phyloP scores from a whole-genome alignment of 116 monocot genomes.

The Papilionanthe hybrid region DNA sequence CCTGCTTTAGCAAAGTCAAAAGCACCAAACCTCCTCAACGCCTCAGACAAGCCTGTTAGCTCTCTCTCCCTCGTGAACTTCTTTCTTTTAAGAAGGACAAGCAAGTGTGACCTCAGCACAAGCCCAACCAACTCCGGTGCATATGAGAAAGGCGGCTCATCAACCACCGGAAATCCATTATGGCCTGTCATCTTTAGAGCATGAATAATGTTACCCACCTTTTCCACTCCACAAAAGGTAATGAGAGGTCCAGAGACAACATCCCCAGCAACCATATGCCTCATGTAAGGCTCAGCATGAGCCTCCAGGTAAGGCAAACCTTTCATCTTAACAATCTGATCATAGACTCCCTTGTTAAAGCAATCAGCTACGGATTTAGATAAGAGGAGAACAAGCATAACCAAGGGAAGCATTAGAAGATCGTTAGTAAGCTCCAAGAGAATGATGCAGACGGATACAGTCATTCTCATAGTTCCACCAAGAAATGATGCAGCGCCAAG shows the following conservation, averaged over 20 bases:
- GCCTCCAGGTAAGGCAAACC: conserved; percentile 94
- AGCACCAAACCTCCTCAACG: conserved; percentile 46
- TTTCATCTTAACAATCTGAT: conserved; percentile 95
- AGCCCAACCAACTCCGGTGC: conserved; percentile 76
- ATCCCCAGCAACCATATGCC: conserved; percentile 74
- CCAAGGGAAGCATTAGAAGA: conserved; percentile 85
- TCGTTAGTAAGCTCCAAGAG: conserved; percentile 98
- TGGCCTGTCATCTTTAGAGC: conserved; percentile 74
- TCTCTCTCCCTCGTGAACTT: conserved; percentile 62
- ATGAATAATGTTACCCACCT: conserved; percentile 64
- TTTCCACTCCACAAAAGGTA: conserved; percentile 69
- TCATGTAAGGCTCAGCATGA: conserved; percentile 94
- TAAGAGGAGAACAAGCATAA: conserved; percentile 91
- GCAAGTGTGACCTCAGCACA: conserved; percentile 75
- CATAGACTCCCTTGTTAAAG: conserved; percentile 94
- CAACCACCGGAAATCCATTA: conserved; percentile 82
- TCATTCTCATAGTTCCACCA: conserved; percentile 99
- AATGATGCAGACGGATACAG: conserved; percentile 89
- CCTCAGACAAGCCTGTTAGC: conserved; percentile 23
- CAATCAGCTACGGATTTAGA: conserved; percentile 88
- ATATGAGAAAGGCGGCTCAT: conserved; percentile 70
- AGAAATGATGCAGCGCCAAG: conserved; percentile 91
- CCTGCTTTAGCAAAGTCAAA: conserved; percentile 85
- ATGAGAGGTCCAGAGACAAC: conserved; percentile 86
- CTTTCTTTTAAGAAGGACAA: conserved; percentile 78